Evolutionary conservation across 2,329 filamentous ascomycete species (phyloP).

Genomic region (Talaromyces atroroseus): DNA sequence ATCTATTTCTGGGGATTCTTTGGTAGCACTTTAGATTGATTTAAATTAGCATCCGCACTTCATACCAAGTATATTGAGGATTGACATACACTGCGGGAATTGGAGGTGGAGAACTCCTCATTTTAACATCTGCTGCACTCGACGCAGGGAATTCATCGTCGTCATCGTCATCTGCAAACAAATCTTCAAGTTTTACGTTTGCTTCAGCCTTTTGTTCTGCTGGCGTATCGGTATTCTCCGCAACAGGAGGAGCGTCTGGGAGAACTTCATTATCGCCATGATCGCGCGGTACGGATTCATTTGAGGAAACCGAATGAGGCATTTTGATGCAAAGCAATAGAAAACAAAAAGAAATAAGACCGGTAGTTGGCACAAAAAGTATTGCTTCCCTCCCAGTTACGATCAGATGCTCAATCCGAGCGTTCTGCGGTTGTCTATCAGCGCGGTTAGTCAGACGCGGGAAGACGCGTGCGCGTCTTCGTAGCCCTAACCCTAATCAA

Average conservation of each 20-base stretch:
- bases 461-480: conserved; percentile 6
- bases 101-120: conserved; percentile 37
- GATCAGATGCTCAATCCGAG: too few species aligned
- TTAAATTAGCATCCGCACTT: conserved; percentile 19
- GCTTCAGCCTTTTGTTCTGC: conserved; percentile 16
- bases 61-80: neutral
- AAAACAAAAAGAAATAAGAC: neutral
- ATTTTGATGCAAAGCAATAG: conserved; percentile 18
- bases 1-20: conserved; percentile 52
- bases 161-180: conserved; percentile 57
- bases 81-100: conserved; percentile 31
- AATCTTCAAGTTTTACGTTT: conserved; percentile 48
- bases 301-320: conserved; percentile 33
- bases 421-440: conserved; percentile 2
- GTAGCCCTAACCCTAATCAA: conserved; percentile 14
- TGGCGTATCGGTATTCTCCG: conserved; percentile 12
- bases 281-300: conserved; percentile 35
- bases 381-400: neutral
- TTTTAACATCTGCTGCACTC: conserved; percentile 44
- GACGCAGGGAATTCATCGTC: conserved; percentile 50
- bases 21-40: conserved; percentile 16
- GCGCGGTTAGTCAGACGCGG: conserved; percentile 5
- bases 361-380: neutral
- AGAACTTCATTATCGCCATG: conserved; percentile 35
- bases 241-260: conserved; percentile 35